Evolutionary conservation across 2,329 filamentous ascomycete genomes (phyloP).

Genomic region (Pseudogymnoascus pannorum): DNA sequence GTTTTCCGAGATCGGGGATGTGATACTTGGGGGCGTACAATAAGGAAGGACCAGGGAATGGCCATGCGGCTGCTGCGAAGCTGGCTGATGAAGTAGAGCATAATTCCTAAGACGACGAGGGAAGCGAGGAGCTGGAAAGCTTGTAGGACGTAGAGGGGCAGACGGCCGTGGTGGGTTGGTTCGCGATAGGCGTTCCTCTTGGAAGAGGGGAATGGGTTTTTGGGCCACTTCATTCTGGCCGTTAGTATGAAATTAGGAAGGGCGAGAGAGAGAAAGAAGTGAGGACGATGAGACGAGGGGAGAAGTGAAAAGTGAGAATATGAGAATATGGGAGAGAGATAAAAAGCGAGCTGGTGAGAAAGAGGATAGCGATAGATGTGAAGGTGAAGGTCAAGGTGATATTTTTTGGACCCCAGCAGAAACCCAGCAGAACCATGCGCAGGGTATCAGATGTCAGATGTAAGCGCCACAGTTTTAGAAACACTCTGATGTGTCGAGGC

Average conservation of each 20-base stretch:
- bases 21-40: background rate
- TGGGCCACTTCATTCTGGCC: background rate
- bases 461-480: background rate
- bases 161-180: background rate
- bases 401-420: background rate
- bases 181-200: background rate
- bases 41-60: background rate
- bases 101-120: background rate
- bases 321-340: background rate
- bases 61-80: background rate
- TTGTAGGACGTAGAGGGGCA: background rate
- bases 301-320: background rate
- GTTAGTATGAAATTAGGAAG: background rate
- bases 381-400: background rate
- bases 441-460: background rate
- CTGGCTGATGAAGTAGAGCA: background rate
- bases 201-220: background rate
- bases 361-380: background rate
- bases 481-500: background rate
- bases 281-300: background rate
- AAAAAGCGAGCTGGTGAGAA: background rate
- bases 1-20: background rate
- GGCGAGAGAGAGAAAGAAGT: background rate
- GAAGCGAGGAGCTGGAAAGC: background rate
- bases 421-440: background rate